Evolutionary conservation across 2,329 filamentous ascomycete species (phyloP).

Genomic region (Diaporthe destruens): DNA sequence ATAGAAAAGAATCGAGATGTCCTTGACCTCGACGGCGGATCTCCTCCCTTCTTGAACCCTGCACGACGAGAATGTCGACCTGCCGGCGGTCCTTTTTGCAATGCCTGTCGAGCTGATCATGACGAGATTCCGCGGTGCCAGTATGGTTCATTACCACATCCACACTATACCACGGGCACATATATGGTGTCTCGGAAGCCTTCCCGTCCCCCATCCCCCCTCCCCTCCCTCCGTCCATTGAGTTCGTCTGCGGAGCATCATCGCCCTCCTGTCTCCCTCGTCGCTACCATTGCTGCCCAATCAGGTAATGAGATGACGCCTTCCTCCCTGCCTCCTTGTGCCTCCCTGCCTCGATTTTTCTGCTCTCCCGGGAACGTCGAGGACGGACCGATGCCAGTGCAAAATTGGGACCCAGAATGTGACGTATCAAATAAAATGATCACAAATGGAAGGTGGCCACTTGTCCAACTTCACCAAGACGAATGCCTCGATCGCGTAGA

Average conservation of each 20-base stretch:
- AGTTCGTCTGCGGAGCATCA: slow-evolving; percentile 18
- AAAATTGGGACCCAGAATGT: slow-evolving; percentile 24
- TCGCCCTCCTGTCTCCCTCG: background rate
- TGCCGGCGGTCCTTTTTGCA: background rate
- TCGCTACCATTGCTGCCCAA: slow-evolving; percentile 9
- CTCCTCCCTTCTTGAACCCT: background rate
- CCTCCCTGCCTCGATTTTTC: slow-evolving; percentile 16
- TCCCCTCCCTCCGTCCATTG: slow-evolving; percentile 11
- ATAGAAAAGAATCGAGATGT: slow-evolving; percentile 22
- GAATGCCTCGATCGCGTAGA: background rate
- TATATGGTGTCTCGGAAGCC: slow-evolving; percentile 30
- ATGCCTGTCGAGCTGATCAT: slow-evolving; percentile 13
- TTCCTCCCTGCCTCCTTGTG: background rate
- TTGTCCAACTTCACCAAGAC: slow-evolving; percentile 1
- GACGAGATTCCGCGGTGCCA: background rate
- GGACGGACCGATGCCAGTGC: background rate
- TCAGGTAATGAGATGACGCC: background rate
- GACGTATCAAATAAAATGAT: slow-evolving; percentile 28
- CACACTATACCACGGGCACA: slow-evolving; percentile 29
- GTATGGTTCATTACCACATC: slow-evolving; percentile 8
- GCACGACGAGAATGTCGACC: slow-evolving; percentile 7
- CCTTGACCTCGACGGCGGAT: background rate
- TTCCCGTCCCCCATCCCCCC: slow-evolving; percentile 20
- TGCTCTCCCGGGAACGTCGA: slow-evolving; percentile 1
- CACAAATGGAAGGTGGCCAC: slow-evolving; percentile 17